Base-by-base conservation (phyloP, 1,139 yeast species). In the Taphrina betulina region DNA sequence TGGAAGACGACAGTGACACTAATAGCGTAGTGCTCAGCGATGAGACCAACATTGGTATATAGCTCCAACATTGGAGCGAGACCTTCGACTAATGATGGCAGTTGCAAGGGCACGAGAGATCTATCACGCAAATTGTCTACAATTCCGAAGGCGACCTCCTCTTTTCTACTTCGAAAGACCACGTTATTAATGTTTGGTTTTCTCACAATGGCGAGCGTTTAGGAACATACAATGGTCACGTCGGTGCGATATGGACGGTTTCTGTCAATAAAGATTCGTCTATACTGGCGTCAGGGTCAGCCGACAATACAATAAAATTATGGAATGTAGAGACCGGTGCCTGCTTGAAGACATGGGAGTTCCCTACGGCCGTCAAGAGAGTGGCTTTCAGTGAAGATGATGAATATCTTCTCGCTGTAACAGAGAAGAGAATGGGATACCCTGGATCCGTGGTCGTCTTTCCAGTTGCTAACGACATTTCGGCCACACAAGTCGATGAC, bases 171-270 rank as follows among this genome's bases (percentile, higher is more conserved):
- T 90, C 96, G 65, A 89, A 94, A 72, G 98, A 60, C 57, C 52
- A 34, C 28, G 56, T 57, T 40, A 54, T 92, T n/a, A 83, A 89
- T 57, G 85, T 90, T 61, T 94, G 97, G 97, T 92, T 80, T 72
- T 81, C 96, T 24, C 84, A 86, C 63, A 92, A 90, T 69, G 99
- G 99, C 65, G 98, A 94, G 74, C 82, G 98, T 72, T 74, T 94
- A 60, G 99, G 98, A 53, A 92, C 99, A 59, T 80, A 88, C 64
- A 82, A 80, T 60, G 89, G 89, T 16, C 98, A 92, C 71, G 78
- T 78, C 62, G 98, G 98, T 82, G 87, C 96, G 60, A 84, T 92
- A 67, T 89, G 95, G 95, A 83, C 96, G 37, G 84, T 92, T 62
- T 97, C 92, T 68, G 85, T 89, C 55, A 95, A 87, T 78, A 42